These are phyloP conservation scores for Magnusiomyces ingens DNA, from an alignment of 1,139 yeast species.

Conservation along the genomic window DNA sequence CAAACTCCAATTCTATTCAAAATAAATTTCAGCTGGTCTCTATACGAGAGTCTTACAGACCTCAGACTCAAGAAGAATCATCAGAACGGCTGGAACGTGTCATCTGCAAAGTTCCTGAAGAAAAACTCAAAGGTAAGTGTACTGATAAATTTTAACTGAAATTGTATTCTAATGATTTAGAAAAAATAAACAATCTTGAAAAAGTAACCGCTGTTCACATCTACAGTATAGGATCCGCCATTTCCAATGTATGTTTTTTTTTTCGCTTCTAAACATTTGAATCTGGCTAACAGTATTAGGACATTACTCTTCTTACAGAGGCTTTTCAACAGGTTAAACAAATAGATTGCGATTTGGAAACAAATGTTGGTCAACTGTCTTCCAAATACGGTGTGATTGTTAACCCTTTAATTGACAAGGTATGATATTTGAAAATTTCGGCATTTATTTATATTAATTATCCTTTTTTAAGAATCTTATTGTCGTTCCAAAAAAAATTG, in stretches of 20 bases:
- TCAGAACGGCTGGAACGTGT: slow-evolving; percentile 3
- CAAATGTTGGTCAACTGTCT: slow-evolving; percentile 3
- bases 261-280: background rate
- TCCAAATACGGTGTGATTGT: slow-evolving; percentile 10
- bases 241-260: slow-evolving; percentile 10
- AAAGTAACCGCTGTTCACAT: slow-evolving; percentile 11
- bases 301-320: slow-evolving; percentile 9
- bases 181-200: slow-evolving; percentile 3
- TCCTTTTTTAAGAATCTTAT: background rate
- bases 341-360: slow-evolving; percentile 4
- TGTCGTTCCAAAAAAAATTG: background rate
- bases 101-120: slow-evolving; percentile 11
- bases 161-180: slow-evolving; percentile 6
- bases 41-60: slow-evolving; percentile 15
- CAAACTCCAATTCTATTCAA: slow-evolving; percentile 11
- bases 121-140: slow-evolving; percentile 12
- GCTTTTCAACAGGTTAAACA: slow-evolving; percentile 7
- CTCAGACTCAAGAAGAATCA: background rate
- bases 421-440: background rate
- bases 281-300: slow-evolving; percentile 4
- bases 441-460: background rate
- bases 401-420: slow-evolving; percentile 9
- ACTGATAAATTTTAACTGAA: background rate
- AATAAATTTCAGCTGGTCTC: slow-evolving; percentile 20
- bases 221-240: slow-evolving; percentile 12